Conservation (phyloP, 352 stramenopile genomes). For the Globisporangium yorkense region DNA sequence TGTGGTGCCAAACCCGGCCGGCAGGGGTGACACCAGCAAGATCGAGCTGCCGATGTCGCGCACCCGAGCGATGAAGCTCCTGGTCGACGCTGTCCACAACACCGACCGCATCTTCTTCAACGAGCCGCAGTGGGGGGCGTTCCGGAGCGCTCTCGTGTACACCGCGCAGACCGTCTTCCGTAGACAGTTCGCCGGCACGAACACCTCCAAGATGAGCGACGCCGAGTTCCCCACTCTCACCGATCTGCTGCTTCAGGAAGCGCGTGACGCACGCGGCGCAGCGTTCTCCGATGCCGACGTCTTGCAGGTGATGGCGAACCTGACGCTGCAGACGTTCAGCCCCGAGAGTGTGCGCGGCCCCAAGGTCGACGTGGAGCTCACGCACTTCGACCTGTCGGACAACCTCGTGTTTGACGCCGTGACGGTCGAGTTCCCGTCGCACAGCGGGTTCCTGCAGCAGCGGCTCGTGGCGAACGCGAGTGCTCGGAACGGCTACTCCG, state of each 20-base stretch:
- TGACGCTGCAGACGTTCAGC: not conserved
- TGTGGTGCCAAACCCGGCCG: not conserved
- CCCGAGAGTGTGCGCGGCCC: not conserved
- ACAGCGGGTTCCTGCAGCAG: constrained; percentile 1
- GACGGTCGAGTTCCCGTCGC: constrained; percentile 5
- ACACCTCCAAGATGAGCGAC: not conserved
- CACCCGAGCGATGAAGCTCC: not conserved
- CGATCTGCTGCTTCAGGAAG: constrained; percentile 1
- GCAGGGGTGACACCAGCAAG: not conserved
- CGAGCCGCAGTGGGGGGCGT: not conserved
- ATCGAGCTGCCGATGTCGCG: constrained; percentile 2
- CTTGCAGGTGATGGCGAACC: not conserved
- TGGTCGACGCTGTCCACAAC: constrained; percentile 1
- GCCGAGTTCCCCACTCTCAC: not conserved
- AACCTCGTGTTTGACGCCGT: constrained; percentile 4
- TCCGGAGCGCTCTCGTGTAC: not conserved
- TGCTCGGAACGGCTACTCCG: not conserved
- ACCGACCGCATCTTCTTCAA: constrained; percentile 1
- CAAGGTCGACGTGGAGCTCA: constrained; percentile 3
- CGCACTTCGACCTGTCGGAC: constrained; percentile 1
- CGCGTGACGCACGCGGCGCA: not conserved
- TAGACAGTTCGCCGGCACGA: not conserved
- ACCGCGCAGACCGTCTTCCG: not conserved
- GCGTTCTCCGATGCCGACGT: not conserved
- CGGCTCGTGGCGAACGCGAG: not conserved